A percentile compares a stretch with the other conserved stretches of the same genome.
Evolutionary conservation across 495 filamentous ascomycete species (phyloP).

Genomic region (Hypoxylon rickii): DNA sequence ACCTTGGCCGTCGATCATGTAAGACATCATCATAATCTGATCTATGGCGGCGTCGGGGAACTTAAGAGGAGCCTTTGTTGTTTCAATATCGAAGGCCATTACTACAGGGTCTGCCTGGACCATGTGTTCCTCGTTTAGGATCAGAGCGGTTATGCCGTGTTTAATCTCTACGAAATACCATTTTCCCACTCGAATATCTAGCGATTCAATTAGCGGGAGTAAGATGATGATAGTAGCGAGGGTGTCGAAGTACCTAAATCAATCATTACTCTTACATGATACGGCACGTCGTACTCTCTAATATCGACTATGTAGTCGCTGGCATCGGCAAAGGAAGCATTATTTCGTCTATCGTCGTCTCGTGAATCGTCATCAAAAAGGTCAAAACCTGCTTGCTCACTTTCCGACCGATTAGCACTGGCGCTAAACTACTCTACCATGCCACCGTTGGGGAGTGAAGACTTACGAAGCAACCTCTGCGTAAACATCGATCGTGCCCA

Average conservation of each 20-base stretch:
- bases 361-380: slow-evolving; percentile 90
- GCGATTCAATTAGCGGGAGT: slow-evolving; percentile 28
- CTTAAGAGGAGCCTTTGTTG: slow-evolving; percentile 93
- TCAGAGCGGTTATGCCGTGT: slow-evolving; percentile 81
- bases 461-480: slow-evolving; percentile 89
- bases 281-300: slow-evolving; percentile 98
- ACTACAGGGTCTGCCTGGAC: slow-evolving; percentile 91
- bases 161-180: slow-evolving; percentile 97
- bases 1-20: slow-evolving; percentile 99
- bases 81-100: slow-evolving; percentile 98
- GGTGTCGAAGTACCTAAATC: slow-evolving; percentile 69
- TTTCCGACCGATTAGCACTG: slow-evolving; percentile 47
- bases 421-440: neutral
- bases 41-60: slow-evolving; percentile 96
- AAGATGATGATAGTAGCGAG: neutral
- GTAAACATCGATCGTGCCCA: slow-evolving; percentile 97
- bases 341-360: slow-evolving; percentile 82
- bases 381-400: slow-evolving; percentile 87
- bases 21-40: slow-evolving; percentile 99
- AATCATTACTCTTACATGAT: slow-evolving; percentile 98
- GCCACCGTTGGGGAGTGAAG: neutral
- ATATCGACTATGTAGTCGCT: slow-evolving; percentile 99
- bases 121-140: slow-evolving; percentile 84
- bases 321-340: slow-evolving; percentile 76
- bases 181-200: slow-evolving; percentile 92